phyloP scores from a whole-genome alignment of 2,329 filamentous ascomycete genomes.

The Epichloe gansuensis region DNA sequence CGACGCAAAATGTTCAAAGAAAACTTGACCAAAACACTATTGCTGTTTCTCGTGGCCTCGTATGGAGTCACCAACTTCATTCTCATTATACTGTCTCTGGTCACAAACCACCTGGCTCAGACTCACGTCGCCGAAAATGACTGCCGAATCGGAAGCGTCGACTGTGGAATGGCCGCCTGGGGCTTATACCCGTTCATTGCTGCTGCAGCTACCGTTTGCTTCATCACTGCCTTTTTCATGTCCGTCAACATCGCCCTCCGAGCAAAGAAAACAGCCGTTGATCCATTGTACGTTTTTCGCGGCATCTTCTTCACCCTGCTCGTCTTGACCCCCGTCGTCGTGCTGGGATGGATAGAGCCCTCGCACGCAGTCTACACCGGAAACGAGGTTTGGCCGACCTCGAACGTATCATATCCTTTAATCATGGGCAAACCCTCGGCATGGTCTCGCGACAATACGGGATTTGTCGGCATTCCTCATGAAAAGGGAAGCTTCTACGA shows the following conservation, averaged over 20 bases:
- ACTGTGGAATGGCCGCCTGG: conserved; percentile 5
- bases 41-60: conserved; percentile 9
- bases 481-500: neutral
- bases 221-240: conserved; percentile 7
- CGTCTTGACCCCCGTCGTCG: conserved; percentile 8
- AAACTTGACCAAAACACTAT: conserved; percentile 3
- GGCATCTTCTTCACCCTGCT: conserved; percentile 13
- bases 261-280: neutral
- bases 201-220: conserved; percentile 7
- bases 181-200: conserved; percentile 12
- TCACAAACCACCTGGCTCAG: conserved; percentile 3
- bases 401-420: neutral
- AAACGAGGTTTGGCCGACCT: neutral
- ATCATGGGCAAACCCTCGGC: neutral
- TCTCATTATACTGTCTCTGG: conserved; percentile 10
- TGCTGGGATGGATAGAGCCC: conserved; percentile 8
- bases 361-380: neutral
- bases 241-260: conserved; percentile 7
- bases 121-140: no score
- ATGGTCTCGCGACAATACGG: neutral
- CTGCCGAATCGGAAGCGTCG: neutral
- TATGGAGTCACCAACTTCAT: conserved; percentile 12
- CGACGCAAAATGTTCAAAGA: neutral
- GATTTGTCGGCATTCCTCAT: neutral
- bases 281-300: conserved; percentile 14